Evolutionary conservation across 257 asterid species (phyloP).

Genomic region (Pogostemon cablin): DNA sequence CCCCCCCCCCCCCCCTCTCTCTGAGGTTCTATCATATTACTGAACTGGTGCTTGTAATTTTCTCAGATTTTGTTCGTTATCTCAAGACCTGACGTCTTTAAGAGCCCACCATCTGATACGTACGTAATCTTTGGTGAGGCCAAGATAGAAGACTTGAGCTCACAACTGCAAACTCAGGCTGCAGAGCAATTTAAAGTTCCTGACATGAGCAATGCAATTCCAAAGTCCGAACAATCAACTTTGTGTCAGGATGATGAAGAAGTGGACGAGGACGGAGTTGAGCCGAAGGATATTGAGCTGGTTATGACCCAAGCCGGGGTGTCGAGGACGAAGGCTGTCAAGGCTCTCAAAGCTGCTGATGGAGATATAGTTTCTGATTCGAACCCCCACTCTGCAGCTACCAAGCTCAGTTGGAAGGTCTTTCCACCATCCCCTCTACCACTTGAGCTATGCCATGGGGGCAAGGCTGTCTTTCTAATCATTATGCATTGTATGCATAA

Average conservation of each 20-base stretch:
- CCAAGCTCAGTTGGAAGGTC: too few relatives aligned
- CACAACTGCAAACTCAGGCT: constrained; percentile 81
- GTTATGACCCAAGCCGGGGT: constrained; percentile 84
- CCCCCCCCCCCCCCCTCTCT: background rate
- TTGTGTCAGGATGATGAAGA: constrained; percentile 63
- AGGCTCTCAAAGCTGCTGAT: constrained; percentile 62
- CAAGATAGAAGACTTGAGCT: constrained; percentile 84
- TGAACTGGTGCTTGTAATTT: background rate
- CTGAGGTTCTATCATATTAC: background rate
- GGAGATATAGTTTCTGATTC: constrained; percentile 76
- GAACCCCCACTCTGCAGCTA: too few relatives aligned
- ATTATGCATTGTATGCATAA: too few relatives aligned
- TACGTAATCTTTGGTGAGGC: constrained; percentile 83
- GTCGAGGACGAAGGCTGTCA: constrained; percentile 70
- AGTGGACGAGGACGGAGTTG: constrained; percentile 64
- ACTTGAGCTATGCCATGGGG: too few relatives aligned
- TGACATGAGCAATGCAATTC: constrained; percentile 49
- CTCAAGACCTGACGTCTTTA: constrained; percentile 81
- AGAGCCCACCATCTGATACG: constrained; percentile 78
- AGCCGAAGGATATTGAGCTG: constrained; percentile 64
- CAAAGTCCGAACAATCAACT: constrained; percentile 54
- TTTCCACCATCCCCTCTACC: too few relatives aligned
- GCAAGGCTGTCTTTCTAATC: too few relatives aligned
- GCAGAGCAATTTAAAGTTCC: constrained; percentile 87
- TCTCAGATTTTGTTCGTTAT: constrained; percentile 66